Percentiles rank a stretch among this genome's conserved stretches.
phyloP scores from a whole-genome alignment of 257 asterid genomes.

The Solanum infundibuliforme region DNA sequence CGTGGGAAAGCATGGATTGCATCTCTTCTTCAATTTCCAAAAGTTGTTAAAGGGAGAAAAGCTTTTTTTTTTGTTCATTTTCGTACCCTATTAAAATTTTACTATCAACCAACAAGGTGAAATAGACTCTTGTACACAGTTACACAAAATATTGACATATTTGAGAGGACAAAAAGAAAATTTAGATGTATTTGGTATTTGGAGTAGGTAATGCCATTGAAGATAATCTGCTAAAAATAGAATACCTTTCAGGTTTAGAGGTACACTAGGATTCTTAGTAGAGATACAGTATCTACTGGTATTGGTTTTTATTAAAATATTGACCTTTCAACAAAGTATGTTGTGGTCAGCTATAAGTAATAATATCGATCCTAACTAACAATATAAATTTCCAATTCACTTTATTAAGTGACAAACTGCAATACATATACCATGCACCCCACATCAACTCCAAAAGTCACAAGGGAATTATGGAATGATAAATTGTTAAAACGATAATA shows the following conservation, averaged over 20 bases:
- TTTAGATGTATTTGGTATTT: background rate
- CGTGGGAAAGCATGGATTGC: background rate
- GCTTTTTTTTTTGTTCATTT: background rate
- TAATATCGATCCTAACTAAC: background rate
- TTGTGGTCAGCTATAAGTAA: background rate
- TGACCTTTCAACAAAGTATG: background rate
- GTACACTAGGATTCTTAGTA: background rate
- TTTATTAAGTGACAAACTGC: background rate
- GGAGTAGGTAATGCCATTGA: background rate
- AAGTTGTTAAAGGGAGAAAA: background rate
- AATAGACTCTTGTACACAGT: background rate
- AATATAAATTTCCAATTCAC: background rate
- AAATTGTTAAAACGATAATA: background rate
- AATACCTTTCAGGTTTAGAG: background rate
- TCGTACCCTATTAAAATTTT: background rate
- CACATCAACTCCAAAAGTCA: background rate
- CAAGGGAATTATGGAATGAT: background rate
- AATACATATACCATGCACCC: background rate
- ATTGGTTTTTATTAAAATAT: background rate
- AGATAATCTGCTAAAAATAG: background rate
- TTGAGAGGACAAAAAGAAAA: background rate
- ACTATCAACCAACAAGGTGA: background rate
- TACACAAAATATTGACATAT: background rate
- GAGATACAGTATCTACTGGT: background rate
- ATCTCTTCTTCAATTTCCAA: background rate